Evolutionary conservation across 2,329 filamentous ascomycete species (phyloP).

Genomic region (Colletotrichum costaricense): DNA sequence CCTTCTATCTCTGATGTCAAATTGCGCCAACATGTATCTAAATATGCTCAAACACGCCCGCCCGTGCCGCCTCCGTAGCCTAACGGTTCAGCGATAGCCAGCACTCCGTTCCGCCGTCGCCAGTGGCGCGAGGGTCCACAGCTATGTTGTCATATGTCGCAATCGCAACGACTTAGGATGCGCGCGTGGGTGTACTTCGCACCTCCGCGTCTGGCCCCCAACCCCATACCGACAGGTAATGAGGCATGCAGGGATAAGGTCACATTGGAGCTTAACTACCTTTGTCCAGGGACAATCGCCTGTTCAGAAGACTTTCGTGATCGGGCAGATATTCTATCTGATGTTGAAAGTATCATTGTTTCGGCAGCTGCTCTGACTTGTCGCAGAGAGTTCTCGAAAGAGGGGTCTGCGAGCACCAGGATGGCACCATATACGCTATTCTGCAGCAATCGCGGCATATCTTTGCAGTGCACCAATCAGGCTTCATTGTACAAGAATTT

Average conservation of each 20-base stretch:
- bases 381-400: not conserved
- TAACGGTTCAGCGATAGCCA: not conserved
- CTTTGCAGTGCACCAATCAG: not conserved
- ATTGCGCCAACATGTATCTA: not conserved
- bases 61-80: not conserved
- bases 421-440: conserved; percentile 1
- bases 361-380: not conserved
- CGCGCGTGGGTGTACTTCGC: not conserved
- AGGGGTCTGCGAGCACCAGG: not conserved
- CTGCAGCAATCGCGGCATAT: not conserved
- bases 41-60: not conserved
- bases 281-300: not conserved
- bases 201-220: not conserved
- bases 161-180: not conserved
- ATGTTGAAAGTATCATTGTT: not conserved
- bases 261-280: not conserved
- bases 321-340: not conserved
- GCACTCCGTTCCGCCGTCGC: not conserved
- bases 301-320: not conserved
- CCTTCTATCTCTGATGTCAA: not conserved
- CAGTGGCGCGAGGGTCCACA: conserved; percentile 15
- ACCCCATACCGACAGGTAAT: not conserved
- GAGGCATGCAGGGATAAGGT: conserved; percentile 5
- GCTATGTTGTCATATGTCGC: conserved; percentile 32
- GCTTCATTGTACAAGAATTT: not conserved